phyloP scores from a whole-genome alignment of 495 filamentous ascomycete species.

The Bacidia rubella region DNA sequence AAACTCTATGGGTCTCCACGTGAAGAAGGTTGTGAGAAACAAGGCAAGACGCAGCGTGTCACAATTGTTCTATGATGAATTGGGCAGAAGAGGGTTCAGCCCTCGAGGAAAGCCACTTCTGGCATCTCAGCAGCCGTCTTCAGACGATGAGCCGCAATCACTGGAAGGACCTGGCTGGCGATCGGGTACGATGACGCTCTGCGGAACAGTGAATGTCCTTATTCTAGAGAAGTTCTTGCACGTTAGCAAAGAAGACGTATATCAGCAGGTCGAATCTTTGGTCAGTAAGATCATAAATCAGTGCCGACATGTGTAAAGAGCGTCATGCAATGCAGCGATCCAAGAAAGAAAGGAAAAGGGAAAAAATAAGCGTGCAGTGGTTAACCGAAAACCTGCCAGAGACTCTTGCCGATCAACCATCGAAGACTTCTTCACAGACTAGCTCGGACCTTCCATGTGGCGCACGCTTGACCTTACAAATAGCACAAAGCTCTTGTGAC shows the following conservation, averaged over 20 bases:
- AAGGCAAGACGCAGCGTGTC: slow-evolving; percentile 36
- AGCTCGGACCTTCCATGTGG: no score
- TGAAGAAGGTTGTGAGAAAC: slow-evolving; percentile 38
- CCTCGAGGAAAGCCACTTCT: slow-evolving; percentile 27
- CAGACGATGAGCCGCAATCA: not conserved
- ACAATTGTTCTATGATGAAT: slow-evolving; percentile 39
- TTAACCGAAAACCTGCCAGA: no score
- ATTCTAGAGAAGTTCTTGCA: not conserved
- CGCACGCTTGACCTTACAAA: no score
- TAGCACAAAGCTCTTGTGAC: no score
- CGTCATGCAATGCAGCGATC: no score
- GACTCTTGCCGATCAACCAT: no score
- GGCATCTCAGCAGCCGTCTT: not conserved
- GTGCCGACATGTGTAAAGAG: no score
- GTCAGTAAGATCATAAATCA: not conserved
- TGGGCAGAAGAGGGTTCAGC: slow-evolving; percentile 44
- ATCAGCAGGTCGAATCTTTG: not conserved
- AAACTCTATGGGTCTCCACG: slow-evolving; percentile 6
- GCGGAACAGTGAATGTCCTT: no score
- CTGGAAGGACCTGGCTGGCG: not conserved
- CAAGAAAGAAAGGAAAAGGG: no score
- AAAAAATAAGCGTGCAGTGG: no score
- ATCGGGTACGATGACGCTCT: no score
- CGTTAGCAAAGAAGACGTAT: not conserved
- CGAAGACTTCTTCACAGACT: no score